Evolutionary conservation across 2,329 filamentous ascomycete species (phyloP), one percentile per base, ranked within the genome.

Genomic region (Phyllosticta citriasiana): DNA sequence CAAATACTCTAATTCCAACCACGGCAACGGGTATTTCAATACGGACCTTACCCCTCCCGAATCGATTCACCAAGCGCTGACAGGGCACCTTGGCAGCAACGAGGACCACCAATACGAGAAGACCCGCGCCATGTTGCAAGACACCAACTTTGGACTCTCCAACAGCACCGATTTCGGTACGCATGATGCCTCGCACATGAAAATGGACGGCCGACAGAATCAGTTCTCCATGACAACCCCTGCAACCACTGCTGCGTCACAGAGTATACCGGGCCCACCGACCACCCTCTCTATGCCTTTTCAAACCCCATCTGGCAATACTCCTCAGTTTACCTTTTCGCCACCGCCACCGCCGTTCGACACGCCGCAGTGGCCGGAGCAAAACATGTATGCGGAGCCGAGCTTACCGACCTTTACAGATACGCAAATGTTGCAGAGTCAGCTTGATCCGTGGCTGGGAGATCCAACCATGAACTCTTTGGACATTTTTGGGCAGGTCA

Each of bases 401-500:
- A 50, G 26, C 5, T 51, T 55, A 14, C n/a, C 58, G 7, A 35
- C 25, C 2, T 25, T 60, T 40, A 35, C 35, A 10, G 58, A 60
- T 35, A 12, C 40, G 9, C 52, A 47, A 19, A 25, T 35, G 14
- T 7, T n/a, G 12, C 40, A 47, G 14, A 47, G 40, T 5, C 40
- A 47, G 40, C 40, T 47, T n/a, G 58, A 60, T 7, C 53, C 58
- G 4, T 54, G 55, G 40, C 33, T 60, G 3, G 58, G 54, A 5
- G 58, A 60, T 35, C 58, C 58, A n/a, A 35, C 53, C 6, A 53
- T 56, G 12, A 62, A 58, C 26, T 51, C 52, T 22, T 14, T 62
- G 55, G 60, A 62, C 14, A n/a, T 58, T 3, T 62, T 62, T 55
- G 60, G 60, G 10, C 56, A 57, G 24, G 30, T 62, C 9, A 25